Percentiles rank a stretch among this genome's conserved stretches.
Conservation (phyloP, 441 rosid species). For the Pelargonium citronellum region DNA sequence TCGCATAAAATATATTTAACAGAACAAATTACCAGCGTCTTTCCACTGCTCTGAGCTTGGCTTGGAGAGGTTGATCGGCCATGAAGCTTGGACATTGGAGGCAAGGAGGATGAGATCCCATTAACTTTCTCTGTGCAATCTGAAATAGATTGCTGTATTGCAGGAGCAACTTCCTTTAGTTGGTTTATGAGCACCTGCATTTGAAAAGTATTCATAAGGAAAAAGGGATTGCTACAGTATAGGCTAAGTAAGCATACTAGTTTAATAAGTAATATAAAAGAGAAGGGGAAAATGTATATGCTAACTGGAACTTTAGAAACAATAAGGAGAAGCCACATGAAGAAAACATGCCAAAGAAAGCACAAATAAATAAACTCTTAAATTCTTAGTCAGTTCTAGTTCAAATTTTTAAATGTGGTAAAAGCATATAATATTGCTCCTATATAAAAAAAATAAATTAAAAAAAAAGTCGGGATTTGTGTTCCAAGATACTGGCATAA, state of each 20-base stretch:
- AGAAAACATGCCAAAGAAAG: neutral
- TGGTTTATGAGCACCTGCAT: constrained; percentile 90
- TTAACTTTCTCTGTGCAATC: constrained; percentile 80
- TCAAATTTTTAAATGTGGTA: neutral
- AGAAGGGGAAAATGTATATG: neutral
- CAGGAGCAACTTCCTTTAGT: constrained; percentile 87
- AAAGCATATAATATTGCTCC: neutral
- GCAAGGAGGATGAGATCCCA: constrained; percentile 63
- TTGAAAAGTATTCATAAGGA: constrained; percentile 23
- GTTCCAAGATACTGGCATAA: constrained; percentile 9
- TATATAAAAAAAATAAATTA: neutral
- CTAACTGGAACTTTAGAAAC: constrained; percentile 16
- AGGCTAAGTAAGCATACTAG: neutral
- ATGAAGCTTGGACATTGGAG: constrained; percentile 51
- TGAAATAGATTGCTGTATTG: constrained; percentile 78
- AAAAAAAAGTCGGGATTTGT: neutral
- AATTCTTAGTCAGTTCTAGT: constrained; percentile 2
- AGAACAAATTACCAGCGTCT: constrained; percentile 46
- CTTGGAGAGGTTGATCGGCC: constrained; percentile 54
- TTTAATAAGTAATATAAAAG: neutral
- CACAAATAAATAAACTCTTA: constrained; percentile 3
- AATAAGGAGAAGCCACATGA: constrained; percentile 3
- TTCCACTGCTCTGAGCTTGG: constrained; percentile 78
- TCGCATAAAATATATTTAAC: constrained; percentile 9
- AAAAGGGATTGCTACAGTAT: constrained; percentile 11